These are phyloP conservation scores for Psidium friedrichsthalianum DNA, from an alignment of 345 rosid species.

Conservation along the genomic window DNA sequence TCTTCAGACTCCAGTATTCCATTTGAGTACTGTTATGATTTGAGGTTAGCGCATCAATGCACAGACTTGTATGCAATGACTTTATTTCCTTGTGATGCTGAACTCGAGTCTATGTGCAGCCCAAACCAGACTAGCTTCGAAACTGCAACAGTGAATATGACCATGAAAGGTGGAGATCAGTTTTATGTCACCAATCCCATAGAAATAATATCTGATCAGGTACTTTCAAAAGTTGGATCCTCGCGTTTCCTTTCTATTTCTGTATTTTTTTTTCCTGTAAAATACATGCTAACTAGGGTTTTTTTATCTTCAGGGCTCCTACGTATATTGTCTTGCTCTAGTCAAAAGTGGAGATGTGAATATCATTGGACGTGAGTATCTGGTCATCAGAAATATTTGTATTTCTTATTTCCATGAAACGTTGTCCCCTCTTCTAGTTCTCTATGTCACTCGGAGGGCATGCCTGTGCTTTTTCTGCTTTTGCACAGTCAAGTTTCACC, in stretches of 20 bases:
- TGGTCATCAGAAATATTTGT: neutral
- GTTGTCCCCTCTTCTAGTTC: neutral
- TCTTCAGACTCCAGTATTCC: constrained; percentile 27
- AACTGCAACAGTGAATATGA: constrained; percentile 46
- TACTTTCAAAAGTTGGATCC: constrained; percentile 8
- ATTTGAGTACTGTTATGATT: constrained; percentile 71
- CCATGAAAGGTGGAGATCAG: constrained; percentile 72
- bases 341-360: constrained; percentile 65
- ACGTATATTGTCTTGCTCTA: constrained; percentile 61
- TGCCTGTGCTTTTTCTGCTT: neutral
- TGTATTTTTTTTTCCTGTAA: neutral
- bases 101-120: constrained; percentile 14
- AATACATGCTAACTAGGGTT: neutral
- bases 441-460: neutral
- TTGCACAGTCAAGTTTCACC: neutral
- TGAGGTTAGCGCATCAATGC: constrained; percentile 31
- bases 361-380: constrained; percentile 90
- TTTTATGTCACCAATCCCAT: constrained; percentile 49
- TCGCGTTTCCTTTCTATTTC: neutral
- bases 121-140: constrained; percentile 26
- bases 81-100: neutral
- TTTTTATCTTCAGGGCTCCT: constrained; percentile 23
- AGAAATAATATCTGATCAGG: constrained; percentile 21
- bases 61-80: neutral
- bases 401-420: neutral